These are phyloP conservation scores for Kwoniella europaea DNA, from an alignment of 768 basidiomycete species.

Conservation along the genomic window DNA sequence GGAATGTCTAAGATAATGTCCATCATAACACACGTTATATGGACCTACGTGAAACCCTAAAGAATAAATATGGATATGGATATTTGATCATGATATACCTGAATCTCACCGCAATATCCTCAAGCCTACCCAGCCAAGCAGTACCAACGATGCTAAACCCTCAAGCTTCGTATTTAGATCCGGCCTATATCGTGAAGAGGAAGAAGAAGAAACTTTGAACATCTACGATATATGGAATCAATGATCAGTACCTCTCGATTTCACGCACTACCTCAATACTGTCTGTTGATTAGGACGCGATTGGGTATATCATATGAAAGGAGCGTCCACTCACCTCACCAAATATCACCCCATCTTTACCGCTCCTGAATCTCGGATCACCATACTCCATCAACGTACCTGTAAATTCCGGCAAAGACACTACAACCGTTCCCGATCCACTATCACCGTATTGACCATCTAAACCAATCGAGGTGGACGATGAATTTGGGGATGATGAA, in stretches of 20 bases:
- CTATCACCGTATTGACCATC: not conserved
- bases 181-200: not conserved
- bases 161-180: not conserved
- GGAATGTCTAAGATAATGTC: not conserved
- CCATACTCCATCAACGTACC: slow-evolving; percentile 12
- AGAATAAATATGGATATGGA: not conserved
- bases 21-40: not conserved
- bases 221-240: not conserved
- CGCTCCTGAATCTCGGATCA: slow-evolving; percentile 2
- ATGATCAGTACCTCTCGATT: no score
- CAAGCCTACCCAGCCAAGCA: not conserved
- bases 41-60: not conserved
- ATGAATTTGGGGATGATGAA: not conserved
- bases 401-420: slow-evolving; percentile 6
- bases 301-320: no score
- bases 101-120: not conserved
- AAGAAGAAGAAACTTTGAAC: slow-evolving; percentile 5
- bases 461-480: not conserved
- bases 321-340: slow-evolving; percentile 5
- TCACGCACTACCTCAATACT: no score
- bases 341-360: slow-evolving; percentile 5
- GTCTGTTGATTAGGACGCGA: no score
- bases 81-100: no score
- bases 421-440: slow-evolving; percentile 1
- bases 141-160: not conserved